A percentile compares a stretch with the other conserved stretches of the same genome.
phyloP scores from a whole-genome alignment of 2,329 filamentous ascomycete genomes.

The Clonostachys byssicola region DNA sequence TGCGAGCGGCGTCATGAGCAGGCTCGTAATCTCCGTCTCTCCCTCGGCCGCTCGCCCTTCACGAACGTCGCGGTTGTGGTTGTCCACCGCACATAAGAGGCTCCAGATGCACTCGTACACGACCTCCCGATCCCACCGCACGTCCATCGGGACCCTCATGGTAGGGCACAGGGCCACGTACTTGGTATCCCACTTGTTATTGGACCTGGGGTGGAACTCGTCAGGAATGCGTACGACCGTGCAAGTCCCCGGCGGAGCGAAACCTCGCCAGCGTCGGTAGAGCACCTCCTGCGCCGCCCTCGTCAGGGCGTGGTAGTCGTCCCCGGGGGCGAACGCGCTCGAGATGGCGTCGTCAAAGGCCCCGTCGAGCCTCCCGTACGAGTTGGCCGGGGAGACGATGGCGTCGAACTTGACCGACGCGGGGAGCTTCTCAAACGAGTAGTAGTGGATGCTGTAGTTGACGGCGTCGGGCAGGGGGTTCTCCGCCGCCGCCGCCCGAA shows the following conservation, averaged over 20 bases:
- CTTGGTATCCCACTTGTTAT: conserved; percentile 32
- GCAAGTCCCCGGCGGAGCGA: conserved; percentile 44
- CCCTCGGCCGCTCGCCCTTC: conserved; percentile 1
- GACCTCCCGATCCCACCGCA: conserved; percentile 45
- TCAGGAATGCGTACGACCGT: conserved; percentile 38
- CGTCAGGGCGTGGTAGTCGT: conserved; percentile 42
- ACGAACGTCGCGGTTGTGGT: conserved; percentile 30
- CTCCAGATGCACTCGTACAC: conserved; percentile 51
- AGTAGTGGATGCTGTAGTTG: conserved; percentile 28
- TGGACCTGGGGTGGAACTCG: conserved; percentile 19
- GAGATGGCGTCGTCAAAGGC: conserved; percentile 52
- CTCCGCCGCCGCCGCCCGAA: conserved; percentile 25
- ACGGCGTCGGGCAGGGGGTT: conserved; percentile 21
- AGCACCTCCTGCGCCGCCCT: conserved; percentile 33
- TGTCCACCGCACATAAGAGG: conserved; percentile 40
- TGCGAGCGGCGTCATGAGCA: conserved; percentile 48
- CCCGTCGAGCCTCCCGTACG: conserved; percentile 48
- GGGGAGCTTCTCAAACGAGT: conserved; percentile 29
- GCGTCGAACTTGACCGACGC: conserved; percentile 32
- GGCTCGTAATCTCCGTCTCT: conserved; percentile 23
- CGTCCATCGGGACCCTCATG: conserved; percentile 39
- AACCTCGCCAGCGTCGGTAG: conserved; percentile 42
- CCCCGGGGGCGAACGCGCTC: conserved; percentile 33
- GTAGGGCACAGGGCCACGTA: conserved; percentile 48
- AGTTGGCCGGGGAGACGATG: conserved; percentile 50